phyloP scores from a whole-genome alignment of 768 basidiomycete species.

The Obba rivulosa region DNA sequence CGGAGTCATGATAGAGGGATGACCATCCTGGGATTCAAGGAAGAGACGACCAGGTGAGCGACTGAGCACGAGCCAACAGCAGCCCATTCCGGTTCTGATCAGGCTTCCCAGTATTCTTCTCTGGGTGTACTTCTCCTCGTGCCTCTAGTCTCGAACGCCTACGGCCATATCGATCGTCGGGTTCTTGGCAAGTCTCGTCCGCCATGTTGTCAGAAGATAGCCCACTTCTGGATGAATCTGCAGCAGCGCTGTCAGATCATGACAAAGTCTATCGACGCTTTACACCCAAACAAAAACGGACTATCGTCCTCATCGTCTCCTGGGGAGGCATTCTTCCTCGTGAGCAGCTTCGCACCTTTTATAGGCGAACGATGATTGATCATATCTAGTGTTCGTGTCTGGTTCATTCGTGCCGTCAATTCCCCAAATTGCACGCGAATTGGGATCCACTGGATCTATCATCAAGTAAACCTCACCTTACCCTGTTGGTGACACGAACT shows the following conservation, averaged over 20 bases:
- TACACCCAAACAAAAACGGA: conserved; percentile 40
- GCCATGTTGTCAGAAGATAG: conserved; percentile 25
- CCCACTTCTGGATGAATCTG: conserved; percentile 14
- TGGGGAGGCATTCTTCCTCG: conserved; percentile 59
- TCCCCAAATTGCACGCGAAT: conserved; percentile 64
- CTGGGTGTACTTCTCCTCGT: too few species aligned
- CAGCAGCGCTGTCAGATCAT: conserved; percentile 8
- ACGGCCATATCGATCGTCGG: too few species aligned
- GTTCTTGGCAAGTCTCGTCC: background rate
- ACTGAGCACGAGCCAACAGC: too few species aligned
- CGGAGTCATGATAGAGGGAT: too few species aligned
- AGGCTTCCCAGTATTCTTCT: too few species aligned
- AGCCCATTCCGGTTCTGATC: too few species aligned
- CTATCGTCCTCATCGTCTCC: conserved; percentile 53
- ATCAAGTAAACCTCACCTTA: conserved; percentile 55
- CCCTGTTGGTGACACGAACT: too few species aligned
- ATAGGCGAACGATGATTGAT: background rate
- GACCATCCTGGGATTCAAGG: too few species aligned
- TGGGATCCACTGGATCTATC: conserved; percentile 48
- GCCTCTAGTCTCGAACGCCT: too few species aligned
- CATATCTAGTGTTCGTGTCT: conserved; percentile 53
- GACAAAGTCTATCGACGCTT: conserved; percentile 56
- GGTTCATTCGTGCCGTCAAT: conserved; percentile 72
- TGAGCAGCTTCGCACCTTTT: conserved; percentile 26
- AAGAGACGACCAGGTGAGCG: too few species aligned